Conservation (phyloP, 345 rosid genomes). For the Citrus sp. region DNA sequence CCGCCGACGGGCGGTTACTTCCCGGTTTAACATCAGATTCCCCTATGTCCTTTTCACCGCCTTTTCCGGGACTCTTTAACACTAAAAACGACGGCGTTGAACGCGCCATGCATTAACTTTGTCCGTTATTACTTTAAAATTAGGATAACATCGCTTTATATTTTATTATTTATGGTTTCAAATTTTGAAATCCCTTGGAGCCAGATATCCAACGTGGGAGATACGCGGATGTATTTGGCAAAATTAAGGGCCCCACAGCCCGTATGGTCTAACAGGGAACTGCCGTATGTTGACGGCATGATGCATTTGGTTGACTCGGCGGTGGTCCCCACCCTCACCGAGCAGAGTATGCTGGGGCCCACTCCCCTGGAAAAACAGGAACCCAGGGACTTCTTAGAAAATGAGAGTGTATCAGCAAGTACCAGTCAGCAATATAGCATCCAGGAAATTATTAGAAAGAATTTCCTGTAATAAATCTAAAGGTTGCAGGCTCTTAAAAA, state of each 20-base stretch:
- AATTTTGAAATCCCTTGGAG: neutral
- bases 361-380: neutral
- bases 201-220: neutral
- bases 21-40: neutral
- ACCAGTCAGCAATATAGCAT: neutral
- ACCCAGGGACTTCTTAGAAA: neutral
- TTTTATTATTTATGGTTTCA: neutral
- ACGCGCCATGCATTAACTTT: neutral
- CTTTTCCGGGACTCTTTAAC: neutral
- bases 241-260: neutral
- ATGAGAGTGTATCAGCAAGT: neutral
- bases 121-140: too few relatives aligned
- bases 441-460: neutral
- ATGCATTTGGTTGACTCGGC: neutral
- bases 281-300: slow-evolving; percentile 6
- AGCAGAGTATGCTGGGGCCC: neutral
- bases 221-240: neutral
- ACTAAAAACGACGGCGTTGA: neutral
- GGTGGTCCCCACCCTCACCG: neutral
- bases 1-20: neutral
- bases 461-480: too few relatives aligned
- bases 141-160: too few relatives aligned
- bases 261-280: neutral
- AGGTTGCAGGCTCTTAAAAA: neutral
- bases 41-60: neutral